Base-by-base conservation (phyloP, 805 yeast genomes). In the Komagataella mondaviorum region DNA sequence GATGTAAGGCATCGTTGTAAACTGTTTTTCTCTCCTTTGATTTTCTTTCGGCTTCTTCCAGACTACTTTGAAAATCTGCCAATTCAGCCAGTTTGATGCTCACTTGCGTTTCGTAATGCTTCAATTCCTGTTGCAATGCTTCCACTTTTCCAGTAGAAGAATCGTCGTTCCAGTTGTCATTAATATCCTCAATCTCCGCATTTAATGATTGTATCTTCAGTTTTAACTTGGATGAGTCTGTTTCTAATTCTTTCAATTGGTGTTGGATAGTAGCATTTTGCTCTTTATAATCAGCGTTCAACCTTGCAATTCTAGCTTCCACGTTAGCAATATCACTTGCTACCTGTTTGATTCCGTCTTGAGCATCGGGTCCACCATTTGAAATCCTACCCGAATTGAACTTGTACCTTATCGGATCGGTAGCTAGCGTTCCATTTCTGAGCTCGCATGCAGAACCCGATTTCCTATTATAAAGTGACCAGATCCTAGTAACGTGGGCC, bases 391-490 rank as follows among this genome's bases (percentile, higher is more conserved):
- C 39, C 39, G 39, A 30, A 10, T 30, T 30, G 39, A 30, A 30
- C 39, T 30, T 30, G 47, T 22, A 51, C 20, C 46, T 65, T 2
- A 82, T 63, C 0, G 88, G 85, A 61, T 82, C 83, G 23, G 72
- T 63, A 14, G 77, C 77, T 24, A 63, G 68, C 46, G 65, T 58
- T 39, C 66, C 66, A 47, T 70, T 59, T 2, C 72, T 59, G 46
- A 77, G 65, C 20, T 70, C 71, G 39, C 39, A 30, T 30, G 39
- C 39, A 36, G 73, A 76, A 2, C 85, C 81, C 18, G 69, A 61
- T 3, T 66, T 59, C 6, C 60, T 55, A 49, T 72, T 69, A 49
- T 71, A 64, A n/a, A 75, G 60, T 0, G 80, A 67, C 12, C 71
- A 60, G 6, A 75, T 77, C 51, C 65, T 58, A 1, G 54, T 55